Evolutionary conservation across 1,139 yeast species (phyloP), one percentile per base, ranked within the genome.

Genomic region (Trichomonascaceae sp.): DNA sequence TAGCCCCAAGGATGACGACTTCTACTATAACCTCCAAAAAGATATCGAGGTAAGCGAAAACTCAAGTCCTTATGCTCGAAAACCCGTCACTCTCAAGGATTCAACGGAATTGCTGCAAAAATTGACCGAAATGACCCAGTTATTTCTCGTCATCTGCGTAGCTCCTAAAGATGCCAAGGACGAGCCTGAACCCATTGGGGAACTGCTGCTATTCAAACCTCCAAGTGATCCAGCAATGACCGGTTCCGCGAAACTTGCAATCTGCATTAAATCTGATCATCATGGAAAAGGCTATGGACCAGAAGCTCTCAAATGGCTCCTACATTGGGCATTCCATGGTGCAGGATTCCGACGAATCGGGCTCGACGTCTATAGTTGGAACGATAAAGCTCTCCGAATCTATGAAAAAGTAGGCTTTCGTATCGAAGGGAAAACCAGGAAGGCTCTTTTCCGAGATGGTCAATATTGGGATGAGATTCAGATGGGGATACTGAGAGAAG

Each of bases 281-380:
- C 49, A 46, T 15, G 41, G 49, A 7, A 17, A 46, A 20, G 49
- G 49, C 10, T 46, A 46, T 30, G 49, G 49, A 27, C 6, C 49
- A 4, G 49, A 46, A 19, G 9, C 41, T 15, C n/a, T 32, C 3
- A 36, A 20, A 18, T 46, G 49, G 49, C 24, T 30, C 6, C n/a
- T 46, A 4, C 13, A 17, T 10, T 46, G 41, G 41, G 39, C 27
- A 15, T 46, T 46, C 15, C 12, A 24, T 7, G 20, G 13, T 13
- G 49, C 22, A 10, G 27, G 27, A 3, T 20, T 46, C 7, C 49
- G 38, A 4, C 18, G 49, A 27, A 20, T 46, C 9, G 27, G 38
- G 9, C 41, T 46, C n/a, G 19, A 17, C n/a, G 41, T 30, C 41
- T 10, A 9, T 6, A 43, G 24, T 18, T 46, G 49, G 49, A 46